Conservation (phyloP, 192 early-diverging fungal genomes). For the Gigaspora rosea region DNA sequence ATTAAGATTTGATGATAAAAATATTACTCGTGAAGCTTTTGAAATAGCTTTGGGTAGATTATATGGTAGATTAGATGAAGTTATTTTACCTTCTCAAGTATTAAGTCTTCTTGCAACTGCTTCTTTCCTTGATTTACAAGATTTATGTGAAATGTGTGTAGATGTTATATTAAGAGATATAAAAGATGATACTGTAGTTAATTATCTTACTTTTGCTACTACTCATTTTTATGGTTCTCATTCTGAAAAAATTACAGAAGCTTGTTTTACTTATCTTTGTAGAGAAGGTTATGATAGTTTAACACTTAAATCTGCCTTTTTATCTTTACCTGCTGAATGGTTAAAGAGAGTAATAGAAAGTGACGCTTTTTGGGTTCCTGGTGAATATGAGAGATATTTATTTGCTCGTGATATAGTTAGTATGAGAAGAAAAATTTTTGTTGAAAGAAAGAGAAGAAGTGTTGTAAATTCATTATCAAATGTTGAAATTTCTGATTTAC, state of each 20-base stretch:
- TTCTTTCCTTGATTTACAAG: slow-evolving; percentile 52
- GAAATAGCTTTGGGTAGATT: slow-evolving; percentile 51
- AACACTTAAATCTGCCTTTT: slow-evolving; percentile 40
- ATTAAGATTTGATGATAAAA: slow-evolving; percentile 51
- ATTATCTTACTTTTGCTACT: slow-evolving; percentile 50
- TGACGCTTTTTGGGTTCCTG: slow-evolving; percentile 62
- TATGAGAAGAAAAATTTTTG: slow-evolving; percentile 23
- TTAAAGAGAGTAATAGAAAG: slow-evolving; percentile 47
- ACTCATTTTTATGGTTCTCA: slow-evolving; percentile 44
- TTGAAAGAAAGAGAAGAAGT: slow-evolving; percentile 18
- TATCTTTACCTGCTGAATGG: slow-evolving; percentile 45
- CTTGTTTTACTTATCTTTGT: slow-evolving; percentile 54
- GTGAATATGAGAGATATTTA: slow-evolving; percentile 58
- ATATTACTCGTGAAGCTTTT: slow-evolving; percentile 56
- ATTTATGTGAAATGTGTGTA: slow-evolving; percentile 46
- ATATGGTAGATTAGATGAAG: slow-evolving; percentile 51
- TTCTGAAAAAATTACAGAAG: slow-evolving; percentile 48
- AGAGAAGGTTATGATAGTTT: slow-evolving; percentile 51
- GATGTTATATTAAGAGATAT: slow-evolving; percentile 26
- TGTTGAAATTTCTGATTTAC: background rate
- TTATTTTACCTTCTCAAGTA: slow-evolving; percentile 44
- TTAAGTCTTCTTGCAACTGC: slow-evolving; percentile 47
- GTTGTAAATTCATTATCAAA: background rate
- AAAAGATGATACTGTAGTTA: slow-evolving; percentile 38
- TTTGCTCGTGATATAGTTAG: slow-evolving; percentile 43